phyloP scores from a whole-genome alignment of 805 yeast genomes.

The Lachancea nothofagi region DNA sequence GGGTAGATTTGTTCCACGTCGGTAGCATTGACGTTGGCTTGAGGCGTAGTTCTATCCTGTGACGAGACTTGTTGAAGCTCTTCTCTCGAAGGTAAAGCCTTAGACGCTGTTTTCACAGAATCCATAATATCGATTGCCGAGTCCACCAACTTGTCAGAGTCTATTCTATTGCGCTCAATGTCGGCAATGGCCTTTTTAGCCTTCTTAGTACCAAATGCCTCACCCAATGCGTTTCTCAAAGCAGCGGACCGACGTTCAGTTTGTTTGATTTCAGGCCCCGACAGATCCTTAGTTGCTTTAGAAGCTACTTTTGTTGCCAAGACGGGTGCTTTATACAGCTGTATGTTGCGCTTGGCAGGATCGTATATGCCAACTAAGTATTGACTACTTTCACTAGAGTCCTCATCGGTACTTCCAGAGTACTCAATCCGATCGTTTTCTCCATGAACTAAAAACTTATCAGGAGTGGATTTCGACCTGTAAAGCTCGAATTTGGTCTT shows the following conservation, averaged over 20 bases:
- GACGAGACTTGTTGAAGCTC: conserved; percentile 53
- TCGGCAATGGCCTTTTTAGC: conserved; percentile 87
- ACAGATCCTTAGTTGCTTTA: conserved; percentile 48
- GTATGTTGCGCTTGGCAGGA: conserved; percentile 54
- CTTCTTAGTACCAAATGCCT: conserved; percentile 94
- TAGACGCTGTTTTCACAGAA: conserved; percentile 63
- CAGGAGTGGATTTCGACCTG: conserved; percentile 35
- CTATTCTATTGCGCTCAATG: conserved; percentile 77
- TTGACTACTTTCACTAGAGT: conserved; percentile 34
- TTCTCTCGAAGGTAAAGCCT: conserved; percentile 64
- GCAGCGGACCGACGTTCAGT: conserved; percentile 41
- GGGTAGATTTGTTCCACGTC: conserved; percentile 81
- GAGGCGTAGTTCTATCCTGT: conserved; percentile 79
- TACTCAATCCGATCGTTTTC: conserved; percentile 70
- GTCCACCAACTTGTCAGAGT: conserved; percentile 70
- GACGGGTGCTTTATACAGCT: conserved; percentile 60
- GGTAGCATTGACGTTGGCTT: conserved; percentile 70
- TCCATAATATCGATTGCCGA: conserved; percentile 79
- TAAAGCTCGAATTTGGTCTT: conserved; percentile 59
- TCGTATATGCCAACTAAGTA: conserved; percentile 79
- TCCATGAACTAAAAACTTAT: conserved; percentile 63
- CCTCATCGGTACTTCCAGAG: conserved; percentile 47
- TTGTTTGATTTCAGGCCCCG: conserved; percentile 63
- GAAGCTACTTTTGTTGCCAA: conserved; percentile 60
- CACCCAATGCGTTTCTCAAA: conserved; percentile 83